These are phyloP conservation scores for Kwoniella mangroviensis DNA, from an alignment of 768 basidiomycete species.

Conservation along the genomic window DNA sequence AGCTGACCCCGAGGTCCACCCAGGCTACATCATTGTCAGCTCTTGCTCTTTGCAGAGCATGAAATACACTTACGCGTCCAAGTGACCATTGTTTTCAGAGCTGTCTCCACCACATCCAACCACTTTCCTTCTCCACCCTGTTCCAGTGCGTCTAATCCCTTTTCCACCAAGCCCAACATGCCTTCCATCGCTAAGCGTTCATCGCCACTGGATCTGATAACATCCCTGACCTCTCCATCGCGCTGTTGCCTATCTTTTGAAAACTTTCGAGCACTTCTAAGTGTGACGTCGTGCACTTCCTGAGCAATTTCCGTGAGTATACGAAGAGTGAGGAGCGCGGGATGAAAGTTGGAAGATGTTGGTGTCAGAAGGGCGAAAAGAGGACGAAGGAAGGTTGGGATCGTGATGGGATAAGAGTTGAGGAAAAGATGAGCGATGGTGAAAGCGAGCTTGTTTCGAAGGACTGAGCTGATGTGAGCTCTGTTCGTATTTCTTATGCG, in stretches of 20 bases:
- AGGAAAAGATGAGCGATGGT: conserved; percentile 58
- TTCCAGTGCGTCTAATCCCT: conserved; percentile 55
- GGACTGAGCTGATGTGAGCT: conserved; percentile 62
- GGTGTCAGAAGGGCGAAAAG: conserved; percentile 46
- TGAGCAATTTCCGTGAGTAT: conserved; percentile 92
- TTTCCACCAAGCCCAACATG: conserved; percentile 77
- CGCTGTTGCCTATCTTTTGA: conserved; percentile 72
- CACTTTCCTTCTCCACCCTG: conserved; percentile 61
- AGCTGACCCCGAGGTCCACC: conserved; percentile 96
- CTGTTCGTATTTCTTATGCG: conserved; percentile 25
- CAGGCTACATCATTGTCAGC: conserved; percentile 68
- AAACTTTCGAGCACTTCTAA: conserved; percentile 82
- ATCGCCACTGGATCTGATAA: conserved; percentile 84
- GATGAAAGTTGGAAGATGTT: conserved; percentile 73
- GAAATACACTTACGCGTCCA: conserved; percentile 80
- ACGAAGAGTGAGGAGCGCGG: conserved; percentile 87
- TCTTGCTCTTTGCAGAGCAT: not conserved
- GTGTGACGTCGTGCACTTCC: conserved; percentile 93
- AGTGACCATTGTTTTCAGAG: conserved; percentile 86
- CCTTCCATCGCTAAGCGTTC: conserved; percentile 83
- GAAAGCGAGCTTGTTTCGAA: conserved; percentile 76
- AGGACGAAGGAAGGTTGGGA: conserved; percentile 53
- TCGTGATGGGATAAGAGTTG: conserved; percentile 47
- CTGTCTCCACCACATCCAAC: conserved; percentile 83
- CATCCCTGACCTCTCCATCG: conserved; percentile 84